A percentile compares a stretch with the other conserved stretches of the same genome.
These are phyloP conservation scores for Mycena leptocephala DNA, from an alignment of 768 basidiomycete species.

Conservation along the genomic window DNA sequence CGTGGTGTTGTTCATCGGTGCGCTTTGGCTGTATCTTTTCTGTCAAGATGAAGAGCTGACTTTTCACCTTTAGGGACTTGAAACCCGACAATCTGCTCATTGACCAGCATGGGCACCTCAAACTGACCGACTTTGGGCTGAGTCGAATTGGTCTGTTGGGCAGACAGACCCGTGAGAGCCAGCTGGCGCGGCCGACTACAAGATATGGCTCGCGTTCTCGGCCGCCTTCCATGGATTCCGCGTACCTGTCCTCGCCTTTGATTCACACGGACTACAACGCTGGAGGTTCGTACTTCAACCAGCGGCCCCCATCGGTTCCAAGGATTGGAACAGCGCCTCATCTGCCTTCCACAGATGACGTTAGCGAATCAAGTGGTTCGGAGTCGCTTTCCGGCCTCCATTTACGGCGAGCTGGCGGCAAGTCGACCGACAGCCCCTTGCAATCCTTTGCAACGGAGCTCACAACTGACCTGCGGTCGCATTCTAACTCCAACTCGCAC, in stretches of 20 bases:
- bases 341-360: constrained; percentile 83
- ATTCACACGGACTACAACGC: constrained; percentile 69
- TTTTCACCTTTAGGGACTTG: constrained; percentile 80
- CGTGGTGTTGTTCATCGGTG: constrained; percentile 97
- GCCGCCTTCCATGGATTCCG: constrained; percentile 87
- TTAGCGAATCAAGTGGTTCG: constrained; percentile 90
- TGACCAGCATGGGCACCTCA: constrained; percentile 96
- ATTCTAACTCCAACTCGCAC: constrained; percentile 70
- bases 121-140: constrained; percentile 97
- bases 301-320: constrained; percentile 72
- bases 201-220: constrained; percentile 82
- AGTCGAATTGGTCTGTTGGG: constrained; percentile 98
- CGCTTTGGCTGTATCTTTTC: constrained; percentile 44
- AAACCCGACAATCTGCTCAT: constrained; percentile 99
- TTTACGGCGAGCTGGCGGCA: constrained; percentile 60
- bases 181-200: constrained; percentile 62
- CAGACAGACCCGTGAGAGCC: constrained; percentile 89
- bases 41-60: neutral
- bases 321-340: constrained; percentile 78
- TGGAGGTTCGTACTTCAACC: constrained; percentile 88
- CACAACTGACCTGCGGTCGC: constrained; percentile 86
- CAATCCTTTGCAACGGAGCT: constrained; percentile 92
- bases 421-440: constrained; percentile 81
- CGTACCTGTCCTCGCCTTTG: constrained; percentile 85
- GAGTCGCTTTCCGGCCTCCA: constrained; percentile 78